phyloP scores from a whole-genome alignment of 1,139 yeast species.

The Lodderomyces pseudojiufengensis region DNA sequence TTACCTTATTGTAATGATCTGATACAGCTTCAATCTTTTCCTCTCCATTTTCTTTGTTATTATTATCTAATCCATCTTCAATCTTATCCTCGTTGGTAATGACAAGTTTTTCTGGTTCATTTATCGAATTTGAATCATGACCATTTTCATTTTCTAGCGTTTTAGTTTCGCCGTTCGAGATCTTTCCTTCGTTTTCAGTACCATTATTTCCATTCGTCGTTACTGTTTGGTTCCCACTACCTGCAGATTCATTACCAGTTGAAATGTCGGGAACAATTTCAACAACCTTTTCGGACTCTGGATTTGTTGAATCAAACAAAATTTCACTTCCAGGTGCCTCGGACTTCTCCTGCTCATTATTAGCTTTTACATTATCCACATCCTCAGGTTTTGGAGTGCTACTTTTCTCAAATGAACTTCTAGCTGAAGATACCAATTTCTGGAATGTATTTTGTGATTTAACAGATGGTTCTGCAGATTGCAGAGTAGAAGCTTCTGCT shows the following conservation, averaged over 20 bases:
- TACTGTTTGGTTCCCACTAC: no score
- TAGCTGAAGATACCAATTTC: slow-evolving; percentile 9
- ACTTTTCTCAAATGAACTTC: slow-evolving; percentile 10
- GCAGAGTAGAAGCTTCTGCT: slow-evolving; percentile 3
- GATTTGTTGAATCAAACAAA: no score
- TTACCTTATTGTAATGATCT: no score
- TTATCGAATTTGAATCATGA: no score
- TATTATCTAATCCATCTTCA: neutral
- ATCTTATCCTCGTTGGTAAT: neutral
- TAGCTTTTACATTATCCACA: slow-evolving; percentile 1
- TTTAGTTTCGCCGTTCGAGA: no score
- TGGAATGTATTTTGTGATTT: slow-evolving; percentile 7
- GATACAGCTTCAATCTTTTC: neutral
- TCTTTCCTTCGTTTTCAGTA: no score
- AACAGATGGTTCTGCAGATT: slow-evolving; percentile 3
- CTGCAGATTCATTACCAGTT: neutral
- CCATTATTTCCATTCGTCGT: no score
- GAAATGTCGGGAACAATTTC: neutral
- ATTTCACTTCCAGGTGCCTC: no score
- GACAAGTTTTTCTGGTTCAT: neutral
- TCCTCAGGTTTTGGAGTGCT: slow-evolving; percentile 4
- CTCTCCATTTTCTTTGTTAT: neutral
- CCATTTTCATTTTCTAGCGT: neutral
- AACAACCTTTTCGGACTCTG: no score
- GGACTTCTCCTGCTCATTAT: neutral